Conservation (phyloP, 23 red algal genomes). For the Gracilariopsis chorda region DNA sequence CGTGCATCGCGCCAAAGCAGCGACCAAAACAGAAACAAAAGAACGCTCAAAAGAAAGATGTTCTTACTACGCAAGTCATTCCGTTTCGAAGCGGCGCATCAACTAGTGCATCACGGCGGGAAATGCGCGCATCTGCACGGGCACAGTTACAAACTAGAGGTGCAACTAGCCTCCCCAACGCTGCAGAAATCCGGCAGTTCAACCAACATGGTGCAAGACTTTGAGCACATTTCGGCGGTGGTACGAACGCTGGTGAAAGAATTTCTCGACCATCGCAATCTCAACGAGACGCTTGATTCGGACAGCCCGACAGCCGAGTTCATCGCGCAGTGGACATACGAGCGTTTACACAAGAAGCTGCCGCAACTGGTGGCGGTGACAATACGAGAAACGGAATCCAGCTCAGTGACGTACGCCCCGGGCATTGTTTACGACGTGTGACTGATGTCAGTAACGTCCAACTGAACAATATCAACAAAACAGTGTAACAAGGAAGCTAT, state of each 20-base stretch:
- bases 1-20: too few relatives aligned
- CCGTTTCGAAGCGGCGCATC: conserved; percentile 93
- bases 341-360: conserved; percentile 40
- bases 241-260: conserved; percentile 40
- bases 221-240: conserved; percentile 63
- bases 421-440: too few relatives aligned
- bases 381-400: conserved; percentile 36
- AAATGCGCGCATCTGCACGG: conserved; percentile 94
- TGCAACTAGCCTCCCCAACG: conserved; percentile 34
- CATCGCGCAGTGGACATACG: conserved; percentile 87
- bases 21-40: too few relatives aligned
- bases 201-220: conserved; percentile 91
- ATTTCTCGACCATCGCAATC: conserved; percentile 88
- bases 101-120: conserved; percentile 82
- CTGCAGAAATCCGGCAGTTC: conserved; percentile 67
- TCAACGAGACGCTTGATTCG: conserved; percentile 89
- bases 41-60: conserved; percentile 40
- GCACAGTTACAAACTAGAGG: conserved; percentile 86
- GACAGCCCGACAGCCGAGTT: conserved; percentile 97
- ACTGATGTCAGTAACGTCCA: conserved; percentile 71
- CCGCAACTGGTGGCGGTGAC: conserved; percentile 55
- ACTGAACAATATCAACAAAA: conserved; percentile 79
- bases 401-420: conserved; percentile 25
- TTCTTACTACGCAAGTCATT: conserved; percentile 81
- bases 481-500: conserved; percentile 55